A percentile compares a stretch with the other conserved stretches of the same genome.
phyloP scores from a whole-genome alignment of 371 early-diverging fungal genomes.

The Rhizopus sp. region DNA sequence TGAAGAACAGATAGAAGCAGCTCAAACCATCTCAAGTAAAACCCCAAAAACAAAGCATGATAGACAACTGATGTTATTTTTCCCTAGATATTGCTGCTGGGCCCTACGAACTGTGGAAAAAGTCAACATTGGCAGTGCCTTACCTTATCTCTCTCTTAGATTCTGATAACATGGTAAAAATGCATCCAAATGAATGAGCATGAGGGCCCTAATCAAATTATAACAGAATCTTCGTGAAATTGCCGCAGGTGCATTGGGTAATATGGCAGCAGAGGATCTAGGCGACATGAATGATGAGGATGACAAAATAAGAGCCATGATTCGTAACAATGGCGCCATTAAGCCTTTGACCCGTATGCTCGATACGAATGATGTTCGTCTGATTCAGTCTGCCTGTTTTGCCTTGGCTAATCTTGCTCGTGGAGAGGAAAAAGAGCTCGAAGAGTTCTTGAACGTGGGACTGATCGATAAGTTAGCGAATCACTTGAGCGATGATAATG shows the following conservation, averaged over 20 bases:
- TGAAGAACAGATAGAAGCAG: constrained; percentile 66
- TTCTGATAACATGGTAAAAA: constrained; percentile 52
- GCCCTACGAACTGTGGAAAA: constrained; percentile 58
- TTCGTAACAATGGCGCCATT: constrained; percentile 64
- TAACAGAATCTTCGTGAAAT: constrained; percentile 35
- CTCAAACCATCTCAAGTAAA: constrained; percentile 71
- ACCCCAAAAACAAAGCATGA: not conserved
- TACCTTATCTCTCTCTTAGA: constrained; percentile 58
- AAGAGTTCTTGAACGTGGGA: constrained; percentile 15
- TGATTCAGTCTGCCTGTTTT: constrained; percentile 76
- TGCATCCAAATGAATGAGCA: not conserved
- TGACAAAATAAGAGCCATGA: constrained; percentile 54
- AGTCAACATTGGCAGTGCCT: constrained; percentile 59
- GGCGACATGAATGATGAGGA: constrained; percentile 75
- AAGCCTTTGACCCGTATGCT: constrained; percentile 58
- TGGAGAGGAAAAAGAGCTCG: constrained; percentile 50
- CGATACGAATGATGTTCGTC: constrained; percentile 33
- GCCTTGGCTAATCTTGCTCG: constrained; percentile 77
- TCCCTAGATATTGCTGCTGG: constrained; percentile 65
- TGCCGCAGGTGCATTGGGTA: constrained; percentile 60
- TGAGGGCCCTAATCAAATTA: not conserved
- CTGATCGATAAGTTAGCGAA: constrained; percentile 18
- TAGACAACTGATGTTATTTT: not conserved
- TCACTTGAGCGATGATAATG: constrained; percentile 20
- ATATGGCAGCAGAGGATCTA: constrained; percentile 75